These are phyloP conservation scores for Colletotrichum sp. DNA, from an alignment of 2,329 filamentous ascomycete genomes.

Conservation along the genomic window DNA sequence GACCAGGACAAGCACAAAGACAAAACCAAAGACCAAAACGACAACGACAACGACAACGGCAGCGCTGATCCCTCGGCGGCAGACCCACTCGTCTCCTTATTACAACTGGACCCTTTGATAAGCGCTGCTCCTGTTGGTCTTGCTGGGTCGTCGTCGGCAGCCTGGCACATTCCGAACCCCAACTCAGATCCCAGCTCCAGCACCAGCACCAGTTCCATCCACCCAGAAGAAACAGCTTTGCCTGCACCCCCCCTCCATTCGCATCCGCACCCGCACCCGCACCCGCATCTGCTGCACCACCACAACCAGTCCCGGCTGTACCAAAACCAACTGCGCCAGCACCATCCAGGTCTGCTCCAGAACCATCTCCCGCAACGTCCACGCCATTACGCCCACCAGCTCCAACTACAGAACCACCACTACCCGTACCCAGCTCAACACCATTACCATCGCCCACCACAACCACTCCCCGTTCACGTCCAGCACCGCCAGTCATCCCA, in stretches of 20 bases:
- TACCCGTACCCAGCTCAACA: not conserved
- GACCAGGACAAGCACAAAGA: not conserved
- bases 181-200: not conserved
- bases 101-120: not conserved
- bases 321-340: not conserved
- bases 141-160: not conserved
- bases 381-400: not conserved
- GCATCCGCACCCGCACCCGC: conserved; percentile 7
- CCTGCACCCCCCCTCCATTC: conserved; percentile 1
- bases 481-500: not conserved
- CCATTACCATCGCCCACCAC: not conserved
- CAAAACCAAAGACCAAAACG: not conserved
- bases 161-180: not conserved
- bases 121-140: not conserved
- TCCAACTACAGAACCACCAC: not conserved
- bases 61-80: not conserved
- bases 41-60: not conserved
- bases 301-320: not conserved
- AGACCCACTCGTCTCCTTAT: not conserved
- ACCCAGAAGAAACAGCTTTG: not conserved
- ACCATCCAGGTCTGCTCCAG: not conserved
- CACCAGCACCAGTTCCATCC: not conserved
- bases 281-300: not conserved
- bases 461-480: not conserved
- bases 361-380: not conserved